phyloP scores from a whole-genome alignment of 495 filamentous ascomycete genomes.

The Thermothielavioides terrestris region DNA sequence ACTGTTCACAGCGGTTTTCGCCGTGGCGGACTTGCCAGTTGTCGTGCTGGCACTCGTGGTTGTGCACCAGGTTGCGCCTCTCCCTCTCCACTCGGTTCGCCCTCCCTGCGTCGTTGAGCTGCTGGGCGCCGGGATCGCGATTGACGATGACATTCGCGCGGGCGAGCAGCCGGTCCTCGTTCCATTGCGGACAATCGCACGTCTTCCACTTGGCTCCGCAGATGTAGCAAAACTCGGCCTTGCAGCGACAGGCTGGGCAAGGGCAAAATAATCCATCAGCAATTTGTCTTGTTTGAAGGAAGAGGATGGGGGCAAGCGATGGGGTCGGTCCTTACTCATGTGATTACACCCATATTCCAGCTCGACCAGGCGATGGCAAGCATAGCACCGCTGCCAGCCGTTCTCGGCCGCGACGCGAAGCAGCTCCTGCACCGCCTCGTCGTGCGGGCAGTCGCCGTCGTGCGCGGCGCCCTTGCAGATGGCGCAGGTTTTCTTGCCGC shows the following conservation, averaged over 20 bases:
- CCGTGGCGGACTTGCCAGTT: slow-evolving; percentile 16
- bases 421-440: slow-evolving; percentile 27
- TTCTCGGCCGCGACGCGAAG: slow-evolving; percentile 26
- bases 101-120: background rate
- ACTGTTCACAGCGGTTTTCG: slow-evolving; percentile 19
- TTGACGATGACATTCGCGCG: slow-evolving; percentile 7
- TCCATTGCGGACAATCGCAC: slow-evolving; percentile 33
- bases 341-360: slow-evolving; percentile 41
- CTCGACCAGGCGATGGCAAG: slow-evolving; percentile 34
- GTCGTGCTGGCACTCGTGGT: slow-evolving; percentile 23
- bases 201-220: slow-evolving; percentile 46
- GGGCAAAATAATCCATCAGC: background rate
- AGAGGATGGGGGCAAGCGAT: background rate
- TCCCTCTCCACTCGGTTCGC: slow-evolving; percentile 2
- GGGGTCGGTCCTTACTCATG: slow-evolving; percentile 29
- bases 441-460: slow-evolving; percentile 33
- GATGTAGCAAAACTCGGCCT: slow-evolving; percentile 50
- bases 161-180: slow-evolving; percentile 2
- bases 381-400: slow-evolving; percentile 37
- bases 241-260: slow-evolving; percentile 38
- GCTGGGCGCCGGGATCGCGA: background rate
- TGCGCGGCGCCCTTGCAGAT: slow-evolving; percentile 41
- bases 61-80: slow-evolving; percentile 10
- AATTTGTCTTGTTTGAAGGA: background rate
- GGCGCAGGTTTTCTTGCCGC: slow-evolving; percentile 33